Evolutionary conservation across 1,284 basidiomycete genomes (phyloP).

Genomic region (Lentinula novae-zelandiae): DNA sequence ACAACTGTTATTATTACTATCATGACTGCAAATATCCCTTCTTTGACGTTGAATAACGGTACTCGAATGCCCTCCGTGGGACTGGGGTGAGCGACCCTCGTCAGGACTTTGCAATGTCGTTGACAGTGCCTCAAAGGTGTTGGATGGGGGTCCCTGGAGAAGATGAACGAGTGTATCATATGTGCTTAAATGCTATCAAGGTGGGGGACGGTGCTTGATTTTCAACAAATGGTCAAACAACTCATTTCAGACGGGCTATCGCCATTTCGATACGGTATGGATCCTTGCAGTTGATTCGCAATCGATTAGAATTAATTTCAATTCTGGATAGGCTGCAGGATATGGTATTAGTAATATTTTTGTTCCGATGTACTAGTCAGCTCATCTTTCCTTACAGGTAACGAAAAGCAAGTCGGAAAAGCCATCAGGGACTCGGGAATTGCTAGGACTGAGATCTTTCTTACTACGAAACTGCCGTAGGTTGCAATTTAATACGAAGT

Average conservation of each 20-base stretch:
- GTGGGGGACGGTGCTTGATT: slow-evolving; percentile 15
- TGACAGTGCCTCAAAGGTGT: slow-evolving; percentile 23
- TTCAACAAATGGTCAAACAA: background rate
- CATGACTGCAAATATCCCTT: slow-evolving; percentile 20
- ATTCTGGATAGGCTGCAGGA: slow-evolving; percentile 24
- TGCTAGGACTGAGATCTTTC: slow-evolving; percentile 43
- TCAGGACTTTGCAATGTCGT: no score
- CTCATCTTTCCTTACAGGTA: slow-evolving; percentile 19
- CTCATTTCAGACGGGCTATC: slow-evolving; percentile 30
- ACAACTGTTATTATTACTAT: background rate
- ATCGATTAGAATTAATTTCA: background rate
- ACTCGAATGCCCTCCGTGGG: slow-evolving; percentile 34
- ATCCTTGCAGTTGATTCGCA: background rate
- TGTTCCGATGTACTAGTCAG: background rate
- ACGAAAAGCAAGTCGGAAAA: slow-evolving; percentile 45
- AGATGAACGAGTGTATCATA: slow-evolving; percentile 30
- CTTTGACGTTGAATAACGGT: slow-evolving; percentile 33
- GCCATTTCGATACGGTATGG: slow-evolving; percentile 38
- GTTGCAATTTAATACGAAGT: background rate
- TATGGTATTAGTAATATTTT: slow-evolving; percentile 21
- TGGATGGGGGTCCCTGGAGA: slow-evolving; percentile 38
- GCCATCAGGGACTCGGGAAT: slow-evolving; percentile 45
- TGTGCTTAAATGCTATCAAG: slow-evolving; percentile 34
- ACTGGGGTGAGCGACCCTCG: slow-evolving; percentile 28
- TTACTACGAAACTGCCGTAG: slow-evolving; percentile 46